Percentiles rank a stretch among this genome's conserved stretches.
Evolutionary conservation across 2,329 filamentous ascomycete species (phyloP).

Genomic region (Sporothrix phasma): DNA sequence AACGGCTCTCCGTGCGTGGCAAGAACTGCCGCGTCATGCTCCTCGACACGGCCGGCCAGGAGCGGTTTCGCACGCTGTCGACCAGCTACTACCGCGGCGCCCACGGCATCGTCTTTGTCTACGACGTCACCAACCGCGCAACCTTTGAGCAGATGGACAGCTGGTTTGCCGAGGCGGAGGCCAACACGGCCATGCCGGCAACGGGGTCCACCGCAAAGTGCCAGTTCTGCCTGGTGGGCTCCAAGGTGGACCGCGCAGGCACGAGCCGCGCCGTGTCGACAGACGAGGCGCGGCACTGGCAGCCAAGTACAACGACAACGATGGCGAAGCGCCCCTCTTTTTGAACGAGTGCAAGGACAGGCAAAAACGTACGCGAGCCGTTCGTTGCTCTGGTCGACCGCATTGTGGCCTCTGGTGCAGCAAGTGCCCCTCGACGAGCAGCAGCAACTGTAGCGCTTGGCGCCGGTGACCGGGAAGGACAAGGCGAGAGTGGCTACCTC

Average conservation of each 20-base stretch:
- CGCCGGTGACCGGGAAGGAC: background rate
- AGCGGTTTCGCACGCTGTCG: slow-evolving; percentile 40
- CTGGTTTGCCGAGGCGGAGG: slow-evolving; percentile 45
- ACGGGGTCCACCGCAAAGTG: background rate
- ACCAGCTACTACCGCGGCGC: slow-evolving; percentile 42
- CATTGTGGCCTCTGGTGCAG: slow-evolving; percentile 28
- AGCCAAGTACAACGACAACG: slow-evolving; percentile 29
- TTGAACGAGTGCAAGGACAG: slow-evolving; percentile 44
- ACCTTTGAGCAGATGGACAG: slow-evolving; percentile 42
- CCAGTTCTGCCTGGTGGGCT: slow-evolving; percentile 31
- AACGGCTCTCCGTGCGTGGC: slow-evolving; percentile 42
- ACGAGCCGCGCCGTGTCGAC: slow-evolving; percentile 33
- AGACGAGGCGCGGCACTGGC: slow-evolving; percentile 39
- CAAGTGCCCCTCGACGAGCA: background rate
- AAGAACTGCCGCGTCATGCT: slow-evolving; percentile 43
- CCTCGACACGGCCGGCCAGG: slow-evolving; percentile 42
- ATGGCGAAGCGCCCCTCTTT: slow-evolving; percentile 29
- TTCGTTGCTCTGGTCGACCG: slow-evolving; percentile 43
- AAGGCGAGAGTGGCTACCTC: slow-evolving; percentile 14
- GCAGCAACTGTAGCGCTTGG: slow-evolving; percentile 31
- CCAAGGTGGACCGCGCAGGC: slow-evolving; percentile 40
- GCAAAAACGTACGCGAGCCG: slow-evolving; percentile 40
- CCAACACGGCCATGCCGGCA: slow-evolving; percentile 32
- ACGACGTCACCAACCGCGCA: slow-evolving; percentile 39
- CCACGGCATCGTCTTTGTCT: slow-evolving; percentile 40